A percentile compares a stretch with the other conserved stretches of the same genome.
Evolutionary conservation across 345 rosid genomes (phyloP).

Genomic region (Linum tenue): DNA sequence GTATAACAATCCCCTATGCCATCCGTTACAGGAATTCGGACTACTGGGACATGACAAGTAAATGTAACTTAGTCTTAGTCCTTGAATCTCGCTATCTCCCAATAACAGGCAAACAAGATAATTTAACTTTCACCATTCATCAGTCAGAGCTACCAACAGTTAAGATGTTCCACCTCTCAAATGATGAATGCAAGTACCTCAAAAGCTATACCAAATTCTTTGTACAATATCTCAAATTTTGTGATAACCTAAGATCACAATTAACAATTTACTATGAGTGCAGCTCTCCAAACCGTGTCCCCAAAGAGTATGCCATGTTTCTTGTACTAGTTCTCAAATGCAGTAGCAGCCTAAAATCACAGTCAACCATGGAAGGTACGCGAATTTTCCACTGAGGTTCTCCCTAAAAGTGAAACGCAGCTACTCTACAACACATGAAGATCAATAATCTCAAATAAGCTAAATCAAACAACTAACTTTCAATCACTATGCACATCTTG

Average conservation of each 20-base stretch:
- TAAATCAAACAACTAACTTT: neutral
- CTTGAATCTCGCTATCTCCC: neutral
- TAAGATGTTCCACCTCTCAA: neutral
- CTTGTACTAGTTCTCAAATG: neutral
- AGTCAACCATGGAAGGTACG: neutral
- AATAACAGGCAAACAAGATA: neutral
- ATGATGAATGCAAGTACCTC: neutral
- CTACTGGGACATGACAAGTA: neutral
- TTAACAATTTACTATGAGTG: no score
- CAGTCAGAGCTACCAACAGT: neutral
- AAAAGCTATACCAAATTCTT: neutral
- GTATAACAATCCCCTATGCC: neutral
- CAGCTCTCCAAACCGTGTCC: neutral
- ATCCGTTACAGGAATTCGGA: neutral
- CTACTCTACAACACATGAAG: neutral
- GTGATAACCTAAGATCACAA: neutral
- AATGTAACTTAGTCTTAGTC: neutral
- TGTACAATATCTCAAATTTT: neutral
- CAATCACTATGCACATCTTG: neutral
- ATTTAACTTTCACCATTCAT: neutral
- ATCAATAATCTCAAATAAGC: neutral
- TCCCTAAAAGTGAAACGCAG: neutral
- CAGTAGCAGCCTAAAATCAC: neutral
- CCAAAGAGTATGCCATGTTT: neutral
- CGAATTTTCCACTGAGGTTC: neutral